Conservation (phyloP, 371 early-diverging fungal genomes). For the Mycotypha africana region DNA sequence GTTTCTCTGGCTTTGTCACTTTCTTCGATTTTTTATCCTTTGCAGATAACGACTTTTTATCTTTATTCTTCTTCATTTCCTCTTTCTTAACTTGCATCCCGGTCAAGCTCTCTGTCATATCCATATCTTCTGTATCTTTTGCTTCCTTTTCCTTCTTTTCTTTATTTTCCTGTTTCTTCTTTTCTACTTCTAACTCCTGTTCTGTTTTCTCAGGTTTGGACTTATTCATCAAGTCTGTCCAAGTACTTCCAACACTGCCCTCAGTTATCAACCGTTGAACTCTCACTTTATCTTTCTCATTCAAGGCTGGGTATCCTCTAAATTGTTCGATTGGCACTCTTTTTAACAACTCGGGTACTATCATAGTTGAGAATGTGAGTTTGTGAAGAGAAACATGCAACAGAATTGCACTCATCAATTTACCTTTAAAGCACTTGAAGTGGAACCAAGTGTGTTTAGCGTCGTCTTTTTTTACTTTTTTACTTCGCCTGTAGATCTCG, state of each 20-base stretch:
- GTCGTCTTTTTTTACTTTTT: conserved; percentile 49
- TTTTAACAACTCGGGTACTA: conserved; percentile 30
- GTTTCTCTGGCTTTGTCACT: too few species aligned
- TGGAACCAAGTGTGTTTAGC: conserved; percentile 55
- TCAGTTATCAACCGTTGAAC: conserved; percentile 36
- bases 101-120: conserved; percentile 18
- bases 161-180: conserved; percentile 24
- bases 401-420: neutral
- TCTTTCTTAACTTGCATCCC: conserved; percentile 14
- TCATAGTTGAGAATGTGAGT: too few species aligned
- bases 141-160: conserved; percentile 24
- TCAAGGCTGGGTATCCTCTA: conserved; percentile 28
- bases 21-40: conserved; percentile 1
- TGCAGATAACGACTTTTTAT: conserved; percentile 9
- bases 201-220: conserved; percentile 32
- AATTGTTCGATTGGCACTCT: conserved; percentile 35
- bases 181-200: conserved; percentile 28
- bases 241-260: conserved; percentile 38
- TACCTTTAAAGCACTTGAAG: conserved; percentile 54
- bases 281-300: conserved; percentile 41
- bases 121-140: conserved; percentile 17
- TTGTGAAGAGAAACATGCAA: neutral
- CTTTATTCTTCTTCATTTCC: conserved; percentile 3
- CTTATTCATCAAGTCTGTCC: conserved; percentile 31
- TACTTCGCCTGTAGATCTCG: conserved; percentile 43